Base-by-base conservation (phyloP, 2,329 filamentous ascomycete genomes). In the Mariannaea elegans region DNA sequence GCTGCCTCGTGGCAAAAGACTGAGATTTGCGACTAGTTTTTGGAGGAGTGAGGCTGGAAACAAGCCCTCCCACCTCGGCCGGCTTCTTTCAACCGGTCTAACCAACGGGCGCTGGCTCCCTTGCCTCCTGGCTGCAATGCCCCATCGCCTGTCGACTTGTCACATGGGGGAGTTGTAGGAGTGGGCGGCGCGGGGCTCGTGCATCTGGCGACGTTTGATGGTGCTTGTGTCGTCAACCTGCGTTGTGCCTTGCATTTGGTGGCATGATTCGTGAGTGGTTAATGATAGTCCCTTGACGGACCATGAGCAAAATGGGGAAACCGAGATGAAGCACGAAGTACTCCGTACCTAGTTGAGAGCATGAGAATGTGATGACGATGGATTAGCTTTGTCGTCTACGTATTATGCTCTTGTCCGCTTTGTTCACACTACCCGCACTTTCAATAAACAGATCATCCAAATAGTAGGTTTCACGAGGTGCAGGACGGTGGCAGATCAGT, bases 241-340 rank as follows among this genome's bases (percentile, higher is more conserved):
- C 68, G 60, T 53, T 59, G 68, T 71, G 68, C 68, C 68, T 70
- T 71, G 68, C 68, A 71, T 68, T 57, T 68, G 57, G 66, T 71
- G 68, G 64, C 68, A 71, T 71, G 61, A 64, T 64, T 70, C 53
- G 58, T 63, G 64, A 63, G 65, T 56, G 56, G 65, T 55, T 62
- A 62, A 63, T 59, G 48, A 48, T 36, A 31, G 64, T 53, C 61
- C 62, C 59, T 67, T 57, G 59, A 41, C 67, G 67, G 67, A 70
- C 67, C 47, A 68, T 60, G 38, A 53, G 59, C 45, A 55, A 65
- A 59, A 63, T 65, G 41, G 27, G 56, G 51, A 62, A 61, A 27
- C 44, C 41, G 49, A 56, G 39, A 53, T 48, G 46, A n/a, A n/a
- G n/a, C n/a, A n/a, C n/a, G n/a, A n/a, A n/a, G n/a, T n/a, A n/a